phyloP scores from a whole-genome alignment of 2,329 filamentous ascomycete species.

The Tolypocladium nubicola region DNA sequence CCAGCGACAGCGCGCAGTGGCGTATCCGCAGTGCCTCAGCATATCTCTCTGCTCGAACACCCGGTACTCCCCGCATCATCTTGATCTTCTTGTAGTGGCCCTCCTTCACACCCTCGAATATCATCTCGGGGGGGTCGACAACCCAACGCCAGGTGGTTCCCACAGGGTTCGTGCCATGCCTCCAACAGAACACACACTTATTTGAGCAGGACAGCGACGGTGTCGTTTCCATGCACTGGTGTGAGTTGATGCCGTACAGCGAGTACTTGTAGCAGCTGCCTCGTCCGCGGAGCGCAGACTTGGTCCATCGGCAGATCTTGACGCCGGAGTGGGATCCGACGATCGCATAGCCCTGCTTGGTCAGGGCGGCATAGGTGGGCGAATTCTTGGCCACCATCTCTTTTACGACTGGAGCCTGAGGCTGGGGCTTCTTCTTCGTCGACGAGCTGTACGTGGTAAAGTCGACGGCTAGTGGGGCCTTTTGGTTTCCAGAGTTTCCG shows the following conservation, averaged over 20 bases:
- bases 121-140: constrained; percentile 79
- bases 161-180: constrained; percentile 93
- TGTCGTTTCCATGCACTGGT: constrained; percentile 97
- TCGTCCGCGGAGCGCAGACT: constrained; percentile 84
- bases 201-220: constrained; percentile 93
- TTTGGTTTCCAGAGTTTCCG: constrained; percentile 16
- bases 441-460: constrained; percentile 63
- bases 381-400: constrained; percentile 92
- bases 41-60: constrained; percentile 84
- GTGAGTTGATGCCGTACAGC: constrained; percentile 93
- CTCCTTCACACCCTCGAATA: constrained; percentile 82
- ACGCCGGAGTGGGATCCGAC: constrained; percentile 93
- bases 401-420: constrained; percentile 45
- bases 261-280: constrained; percentile 97
- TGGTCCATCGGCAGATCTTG: constrained; percentile 98
- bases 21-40: constrained; percentile 86
- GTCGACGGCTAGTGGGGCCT: constrained; percentile 62
- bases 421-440: constrained; percentile 30
- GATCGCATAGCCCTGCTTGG: constrained; percentile 93
- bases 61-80: constrained; percentile 88
- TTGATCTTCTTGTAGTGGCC: constrained; percentile 97
- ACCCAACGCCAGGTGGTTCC: constrained; percentile 96
- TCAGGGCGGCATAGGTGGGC: constrained; percentile 78
- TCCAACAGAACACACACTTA: constrained; percentile 99
- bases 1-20: constrained; percentile 84